Base-by-base conservation (phyloP, 768 basidiomycete genomes). In the Bullera alba region DNA sequence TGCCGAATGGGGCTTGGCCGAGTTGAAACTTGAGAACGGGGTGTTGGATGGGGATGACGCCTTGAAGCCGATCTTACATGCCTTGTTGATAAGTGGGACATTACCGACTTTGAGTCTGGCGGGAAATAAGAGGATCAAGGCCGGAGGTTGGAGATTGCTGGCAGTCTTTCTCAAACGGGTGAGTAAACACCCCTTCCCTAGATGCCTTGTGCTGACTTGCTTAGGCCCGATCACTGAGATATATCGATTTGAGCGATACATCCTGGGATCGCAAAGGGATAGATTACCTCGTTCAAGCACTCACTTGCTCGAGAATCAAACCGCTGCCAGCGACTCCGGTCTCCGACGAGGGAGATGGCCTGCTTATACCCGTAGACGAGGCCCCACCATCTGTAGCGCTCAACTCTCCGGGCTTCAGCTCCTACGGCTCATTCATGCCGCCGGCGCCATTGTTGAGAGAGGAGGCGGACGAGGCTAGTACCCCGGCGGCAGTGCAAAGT, bases 1-100 rank as follows among this genome's bases (percentile, higher is more conserved):
- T 6, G 84, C 95, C 50, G 89, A 96, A 71, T 96, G 91, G 86
- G 92, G 91, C 0, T 75, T 95, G 17, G 77, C 85, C 23, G 92
- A 89, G 62, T 76, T 93, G 19, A 83, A 85, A 0, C 79, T 95
- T 48, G 81, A 87, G 35, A 85, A 86, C 67, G 96, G 91, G 62
- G 83, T 91, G 58, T 71, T 97, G 19, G 88, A 91, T 57, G 86
- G 89, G 45, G 77, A 79, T 51, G 90, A 65, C 36, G 61, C 81
- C 38, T 71, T 97, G 42, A 96, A 95, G 75, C 86, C 86, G 2
- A 82, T 97, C 8, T 75, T 97, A 1, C 92, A 96, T 66, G 82
- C 91, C 0, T 79, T 97, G 0, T 79, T 96, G 47, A 87, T 95
- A 45, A 84, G 86, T 15, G 80, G 80, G 17, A 81, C 83, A 0